A percentile compares a stretch with the other conserved stretches of the same genome.
Evolutionary conservation across 2,329 filamentous ascomycete species (phyloP).

Genomic region (Penicillium sp.): DNA sequence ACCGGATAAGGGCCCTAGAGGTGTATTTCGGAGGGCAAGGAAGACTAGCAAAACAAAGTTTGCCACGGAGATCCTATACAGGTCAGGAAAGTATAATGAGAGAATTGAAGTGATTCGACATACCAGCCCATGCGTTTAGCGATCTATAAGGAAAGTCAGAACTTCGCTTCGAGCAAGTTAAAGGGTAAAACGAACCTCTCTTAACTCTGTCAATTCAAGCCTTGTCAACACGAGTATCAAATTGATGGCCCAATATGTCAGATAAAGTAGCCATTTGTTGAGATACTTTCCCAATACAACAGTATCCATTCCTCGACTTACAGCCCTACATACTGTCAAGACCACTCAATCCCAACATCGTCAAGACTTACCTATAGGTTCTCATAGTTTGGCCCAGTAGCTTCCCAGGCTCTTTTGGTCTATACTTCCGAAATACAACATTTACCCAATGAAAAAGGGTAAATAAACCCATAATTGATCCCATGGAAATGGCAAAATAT

Average conservation of each 20-base stretch:
- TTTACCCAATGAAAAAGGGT: slow-evolving; percentile 5
- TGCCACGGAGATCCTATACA: slow-evolving; percentile 46
- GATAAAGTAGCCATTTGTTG: slow-evolving; percentile 5
- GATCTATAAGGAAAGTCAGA: slow-evolving; percentile 3
- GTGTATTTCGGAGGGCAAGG: slow-evolving; percentile 60
- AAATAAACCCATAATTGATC: slow-evolving; percentile 8
- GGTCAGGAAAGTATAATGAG: not conserved
- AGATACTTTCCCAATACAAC: not conserved
- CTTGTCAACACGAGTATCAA: slow-evolving; percentile 12
- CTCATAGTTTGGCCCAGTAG: not conserved
- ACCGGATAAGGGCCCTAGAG: slow-evolving; percentile 53
- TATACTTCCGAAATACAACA: not conserved
- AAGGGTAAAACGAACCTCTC: slow-evolving; percentile 2
- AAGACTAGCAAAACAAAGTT: slow-evolving; percentile 57
- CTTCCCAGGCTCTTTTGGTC: not conserved
- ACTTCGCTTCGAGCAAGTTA: not conserved
- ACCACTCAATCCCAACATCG: not conserved
- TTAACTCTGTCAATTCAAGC: slow-evolving; percentile 1
- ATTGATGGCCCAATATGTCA: slow-evolving; percentile 16
- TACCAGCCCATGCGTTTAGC: slow-evolving; percentile 15
- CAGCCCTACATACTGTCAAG: not conserved
- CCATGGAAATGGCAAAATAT: slow-evolving; percentile 14
- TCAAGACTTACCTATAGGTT: not conserved
- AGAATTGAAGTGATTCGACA: not conserved
- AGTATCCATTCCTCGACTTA: not conserved